A percentile compares a stretch with the other conserved stretches of the same genome.
Conservation (phyloP, 306 rosid genomes). For the Ormosia semicastrata region DNA sequence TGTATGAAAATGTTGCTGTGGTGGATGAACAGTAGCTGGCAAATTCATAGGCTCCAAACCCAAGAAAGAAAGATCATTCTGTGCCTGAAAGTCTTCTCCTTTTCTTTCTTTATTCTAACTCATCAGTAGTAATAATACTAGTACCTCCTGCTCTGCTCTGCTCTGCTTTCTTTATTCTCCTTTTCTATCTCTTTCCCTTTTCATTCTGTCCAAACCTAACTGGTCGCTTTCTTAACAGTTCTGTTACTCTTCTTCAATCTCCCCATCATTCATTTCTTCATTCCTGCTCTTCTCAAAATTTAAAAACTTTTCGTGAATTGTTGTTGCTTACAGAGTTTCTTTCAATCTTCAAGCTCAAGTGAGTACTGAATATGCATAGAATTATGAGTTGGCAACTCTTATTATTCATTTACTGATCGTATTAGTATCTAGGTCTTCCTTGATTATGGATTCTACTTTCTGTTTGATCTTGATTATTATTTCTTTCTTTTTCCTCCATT, state of each 20-base stretch:
- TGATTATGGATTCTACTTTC: background rate
- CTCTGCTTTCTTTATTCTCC: background rate
- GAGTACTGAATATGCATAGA: background rate
- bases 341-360: background rate
- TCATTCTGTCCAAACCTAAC: background rate
- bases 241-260: background rate
- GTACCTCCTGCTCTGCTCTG: background rate
- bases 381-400: background rate
- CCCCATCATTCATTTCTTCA: background rate
- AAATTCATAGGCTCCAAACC: background rate
- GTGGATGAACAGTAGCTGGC: background rate
- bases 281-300: background rate
- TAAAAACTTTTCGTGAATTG: background rate
- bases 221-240: background rate
- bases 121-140: background rate
- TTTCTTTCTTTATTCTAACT: background rate
- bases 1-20: background rate
- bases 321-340: background rate
- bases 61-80: background rate
- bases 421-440: conserved; percentile 36
- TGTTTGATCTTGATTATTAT: background rate
- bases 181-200: background rate
- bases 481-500: background rate
- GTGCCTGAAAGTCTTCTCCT: conserved; percentile 14
- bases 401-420: background rate